Conservation (phyloP, 108 stramenopile species). For the Pseudonitzschia multiseries region DNA sequence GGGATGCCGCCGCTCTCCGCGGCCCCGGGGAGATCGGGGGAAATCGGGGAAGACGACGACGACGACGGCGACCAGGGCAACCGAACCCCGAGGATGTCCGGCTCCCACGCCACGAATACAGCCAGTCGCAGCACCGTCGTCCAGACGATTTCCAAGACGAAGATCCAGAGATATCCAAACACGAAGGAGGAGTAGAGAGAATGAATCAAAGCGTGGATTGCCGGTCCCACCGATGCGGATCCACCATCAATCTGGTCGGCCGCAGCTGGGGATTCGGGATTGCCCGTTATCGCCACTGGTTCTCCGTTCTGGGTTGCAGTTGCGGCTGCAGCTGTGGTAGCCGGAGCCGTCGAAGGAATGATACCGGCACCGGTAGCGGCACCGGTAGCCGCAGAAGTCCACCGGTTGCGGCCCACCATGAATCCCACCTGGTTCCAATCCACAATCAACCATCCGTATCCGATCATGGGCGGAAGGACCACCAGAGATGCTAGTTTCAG, state of each 20-base stretch:
- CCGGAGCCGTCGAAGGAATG: background rate
- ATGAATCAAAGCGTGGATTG: constrained; percentile 53
- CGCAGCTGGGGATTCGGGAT: background rate
- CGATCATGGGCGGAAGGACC: constrained; percentile 48
- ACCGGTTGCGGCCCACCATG: background rate
- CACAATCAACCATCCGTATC: constrained; percentile 15
- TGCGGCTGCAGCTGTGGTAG: background rate
- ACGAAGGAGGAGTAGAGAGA: constrained; percentile 77
- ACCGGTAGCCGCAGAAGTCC: background rate
- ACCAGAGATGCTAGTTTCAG: constrained; percentile 46
- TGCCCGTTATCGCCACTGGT: background rate
- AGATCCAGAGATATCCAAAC: constrained; percentile 65
- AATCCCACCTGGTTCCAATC: constrained; percentile 13
- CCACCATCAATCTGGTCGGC: background rate
- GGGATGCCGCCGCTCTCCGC: background rate
- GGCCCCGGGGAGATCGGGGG: background rate
- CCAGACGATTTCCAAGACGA: constrained; percentile 62
- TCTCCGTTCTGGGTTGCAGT: background rate
- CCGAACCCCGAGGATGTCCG: constrained; percentile 60
- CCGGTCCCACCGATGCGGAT: background rate
- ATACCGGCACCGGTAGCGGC: background rate
- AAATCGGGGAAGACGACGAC: background rate
- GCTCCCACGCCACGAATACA: constrained; percentile 74
- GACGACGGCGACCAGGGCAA: constrained; percentile 30
- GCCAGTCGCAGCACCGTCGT: constrained; percentile 74